Base-by-base conservation (phyloP, 192 early-diverging fungal species). In the Linnemannia exigua region DNA sequence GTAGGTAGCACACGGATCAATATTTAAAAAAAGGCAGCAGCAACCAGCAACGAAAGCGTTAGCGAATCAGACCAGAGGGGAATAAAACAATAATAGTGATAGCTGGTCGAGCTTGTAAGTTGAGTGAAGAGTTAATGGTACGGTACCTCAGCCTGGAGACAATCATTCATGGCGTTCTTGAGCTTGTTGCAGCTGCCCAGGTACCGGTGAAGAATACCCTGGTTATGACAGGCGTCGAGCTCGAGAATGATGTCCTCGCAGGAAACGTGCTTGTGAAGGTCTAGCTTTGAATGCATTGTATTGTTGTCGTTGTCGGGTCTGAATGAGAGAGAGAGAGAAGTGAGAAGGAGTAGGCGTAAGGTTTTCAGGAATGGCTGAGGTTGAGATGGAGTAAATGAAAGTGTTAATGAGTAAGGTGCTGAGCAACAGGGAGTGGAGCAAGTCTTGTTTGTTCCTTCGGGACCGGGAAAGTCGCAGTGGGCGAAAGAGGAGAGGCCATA, bases 191-290 rank as follows among this genome's bases (percentile, higher is more conserved):
- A 92, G 19, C 77, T 44, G 44, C 91, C 91, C 80, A 91, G 82
- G 75, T 88, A 91, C 75, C 85, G 82, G 70, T 89, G 89, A 36
- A 91, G 88, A 61, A 91, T 79, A 35, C 88, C 88, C 36, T 88
- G 81, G 33, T 76, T 44, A 77, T 92, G 91, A 69, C 91, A 92
- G 25, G 89, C 75, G 28, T 92, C 90, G 25, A 92, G 79, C n/a
- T 90, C 86, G 54, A 88, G 73, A 79, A 92, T 92, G 31, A 90
- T 77, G 16, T 89, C 88, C 25, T 91, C 85, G 72, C 91, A 92
- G 41, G 87, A 80, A 37, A 86, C 54, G 66, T 86, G 84, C 52
- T 86, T 86, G 70, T 86, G 84, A 19, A 86, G 70, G 74, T 86
- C 84, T 58, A 86, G 84, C 33, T 86, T 86, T 44, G 84, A 86